Evolutionary conservation across 2,329 filamentous ascomycete species (phyloP), one percentile per base, ranked within the genome.

Genomic region (Saccharata proteae): DNA sequence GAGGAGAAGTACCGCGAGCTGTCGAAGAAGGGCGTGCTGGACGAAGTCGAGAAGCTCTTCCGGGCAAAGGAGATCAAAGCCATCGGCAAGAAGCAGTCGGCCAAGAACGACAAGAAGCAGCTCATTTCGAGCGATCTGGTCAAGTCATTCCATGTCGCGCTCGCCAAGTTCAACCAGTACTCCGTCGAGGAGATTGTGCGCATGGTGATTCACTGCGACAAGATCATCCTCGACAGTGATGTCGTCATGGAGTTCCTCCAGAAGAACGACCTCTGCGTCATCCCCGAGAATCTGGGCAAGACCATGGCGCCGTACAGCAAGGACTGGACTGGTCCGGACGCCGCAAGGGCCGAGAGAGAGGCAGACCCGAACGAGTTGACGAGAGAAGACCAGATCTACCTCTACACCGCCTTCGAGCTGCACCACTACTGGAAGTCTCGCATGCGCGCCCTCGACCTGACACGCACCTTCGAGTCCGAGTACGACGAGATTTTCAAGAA

Each of bases 361-460:
- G 74, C 80, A 48, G 86, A 96, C 56, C 88, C 88, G 1, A 58
- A 55, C 5, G 90, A 98, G 50, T 74, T 98, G 32, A 94, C 88
- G 3, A 70, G 86, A 39, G 85, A 96, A 55, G 90, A 98, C 60
- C 88, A 96, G 58, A 81, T 98, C 35, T 98, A 86, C 53, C 66
- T 98, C 16, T 82, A 79, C 52, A 96, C 90, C 4, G 83, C 88
- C 2, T 96, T 80, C 48, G 90, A 98, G 55, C 64, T 96, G 41
- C 85, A 93, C 44, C 86, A 94, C 54, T 98, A 98, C 62, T 98
- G 90, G 90, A 94, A 93, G 67, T 84, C 83, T 38, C 78, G 90
- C 55, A 96, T 96, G 78, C 74, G 90, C 44, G 90, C 90, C 21
- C 68, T 98, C 43, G 70, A 77, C 3, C 63, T 96, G 42, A 94